Evolutionary conservation across 768 basidiomycete genomes (phyloP).

Genomic region (Fistulinella prunicolor): DNA sequence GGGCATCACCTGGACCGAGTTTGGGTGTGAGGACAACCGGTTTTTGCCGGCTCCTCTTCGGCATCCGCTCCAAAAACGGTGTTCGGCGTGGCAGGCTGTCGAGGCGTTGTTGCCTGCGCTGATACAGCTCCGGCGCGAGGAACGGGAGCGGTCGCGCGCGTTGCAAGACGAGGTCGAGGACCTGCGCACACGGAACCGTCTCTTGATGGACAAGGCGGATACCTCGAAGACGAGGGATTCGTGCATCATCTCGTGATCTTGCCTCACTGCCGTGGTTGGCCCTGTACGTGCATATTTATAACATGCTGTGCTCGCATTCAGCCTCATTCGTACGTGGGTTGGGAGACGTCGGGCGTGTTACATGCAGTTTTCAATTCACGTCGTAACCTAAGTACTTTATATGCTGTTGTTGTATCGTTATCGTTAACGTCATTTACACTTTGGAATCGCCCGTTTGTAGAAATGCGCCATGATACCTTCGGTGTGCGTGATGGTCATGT

Average conservation of each 20-base stretch:
- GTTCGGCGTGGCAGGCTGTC: conserved; percentile 42
- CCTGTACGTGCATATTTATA: too few species aligned
- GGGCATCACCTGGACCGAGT: conserved; percentile 48
- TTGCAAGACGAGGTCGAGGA: conserved; percentile 50
- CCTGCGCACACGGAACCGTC: conserved; percentile 42
- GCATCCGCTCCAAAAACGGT: conserved; percentile 23
- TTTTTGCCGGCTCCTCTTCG: conserved; percentile 3
- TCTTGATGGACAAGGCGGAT: conserved; percentile 38
- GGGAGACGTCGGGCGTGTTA: too few species aligned
- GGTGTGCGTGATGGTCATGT: conserved; percentile 65
- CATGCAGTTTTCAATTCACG: too few species aligned
- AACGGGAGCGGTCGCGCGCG: conserved; percentile 36
- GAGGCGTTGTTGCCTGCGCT: conserved; percentile 42
- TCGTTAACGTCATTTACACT: conserved; percentile 16
- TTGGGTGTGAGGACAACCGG: conserved; percentile 13
- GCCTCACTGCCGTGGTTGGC: too few species aligned
- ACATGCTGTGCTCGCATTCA: too few species aligned
- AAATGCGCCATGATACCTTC: conserved; percentile 70
- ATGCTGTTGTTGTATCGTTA: background rate
- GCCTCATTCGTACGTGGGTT: too few species aligned
- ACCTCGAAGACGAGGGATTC: conserved; percentile 20
- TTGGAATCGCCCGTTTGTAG: conserved; percentile 57
- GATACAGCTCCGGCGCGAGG: conserved; percentile 42
- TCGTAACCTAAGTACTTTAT: too few species aligned
- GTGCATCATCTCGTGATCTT: conserved; percentile 32